phyloP scores from a whole-genome alignment of 106 monocot genomes.

The Xerophyta viscosa region DNA sequence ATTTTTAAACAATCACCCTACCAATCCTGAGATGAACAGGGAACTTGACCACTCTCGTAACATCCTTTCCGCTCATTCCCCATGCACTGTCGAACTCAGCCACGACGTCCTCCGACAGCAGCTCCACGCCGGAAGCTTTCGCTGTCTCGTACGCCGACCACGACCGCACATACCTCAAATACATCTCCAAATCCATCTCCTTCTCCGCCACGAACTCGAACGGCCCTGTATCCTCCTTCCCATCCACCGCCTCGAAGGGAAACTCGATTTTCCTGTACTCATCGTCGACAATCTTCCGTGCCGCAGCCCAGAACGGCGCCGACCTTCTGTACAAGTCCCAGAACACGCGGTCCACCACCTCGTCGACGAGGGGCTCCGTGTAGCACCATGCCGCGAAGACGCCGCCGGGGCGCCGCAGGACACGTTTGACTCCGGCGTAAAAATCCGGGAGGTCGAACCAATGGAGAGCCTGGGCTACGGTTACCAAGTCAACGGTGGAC shows the following conservation, averaged over 20 bases:
- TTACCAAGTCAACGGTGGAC: slow-evolving; percentile 53
- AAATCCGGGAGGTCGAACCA: slow-evolving; percentile 78
- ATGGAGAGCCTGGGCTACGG: slow-evolving; percentile 78
- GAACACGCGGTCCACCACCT: slow-evolving; percentile 35
- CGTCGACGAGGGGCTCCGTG: slow-evolving; percentile 27
- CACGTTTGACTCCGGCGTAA: slow-evolving; percentile 26
- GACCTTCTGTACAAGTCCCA: slow-evolving; percentile 19
- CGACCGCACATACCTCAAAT: slow-evolving; percentile 44
- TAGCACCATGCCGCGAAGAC: slow-evolving; percentile 84
- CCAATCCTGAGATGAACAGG: slow-evolving; percentile 60
- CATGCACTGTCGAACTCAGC: slow-evolving; percentile 46
- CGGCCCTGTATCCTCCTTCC: slow-evolving; percentile 50
- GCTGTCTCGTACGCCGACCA: slow-evolving; percentile 88
- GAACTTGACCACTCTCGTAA: slow-evolving; percentile 35
- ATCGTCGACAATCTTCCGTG: slow-evolving; percentile 38
- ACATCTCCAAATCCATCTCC: slow-evolving; percentile 31
- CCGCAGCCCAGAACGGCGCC: slow-evolving; percentile 34
- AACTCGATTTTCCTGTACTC: slow-evolving; percentile 44
- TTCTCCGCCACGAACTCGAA: slow-evolving; percentile 47
- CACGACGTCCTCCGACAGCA: slow-evolving; percentile 42
- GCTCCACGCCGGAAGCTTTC: slow-evolving; percentile 48
- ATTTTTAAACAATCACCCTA: too few relatives aligned
- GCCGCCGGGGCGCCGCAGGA: slow-evolving; percentile 44
- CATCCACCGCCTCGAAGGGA: slow-evolving; percentile 64
- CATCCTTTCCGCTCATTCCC: slow-evolving; percentile 24